phyloP scores from a whole-genome alignment of 495 filamentous ascomycete genomes.

The Aspergillus bridgeri region DNA sequence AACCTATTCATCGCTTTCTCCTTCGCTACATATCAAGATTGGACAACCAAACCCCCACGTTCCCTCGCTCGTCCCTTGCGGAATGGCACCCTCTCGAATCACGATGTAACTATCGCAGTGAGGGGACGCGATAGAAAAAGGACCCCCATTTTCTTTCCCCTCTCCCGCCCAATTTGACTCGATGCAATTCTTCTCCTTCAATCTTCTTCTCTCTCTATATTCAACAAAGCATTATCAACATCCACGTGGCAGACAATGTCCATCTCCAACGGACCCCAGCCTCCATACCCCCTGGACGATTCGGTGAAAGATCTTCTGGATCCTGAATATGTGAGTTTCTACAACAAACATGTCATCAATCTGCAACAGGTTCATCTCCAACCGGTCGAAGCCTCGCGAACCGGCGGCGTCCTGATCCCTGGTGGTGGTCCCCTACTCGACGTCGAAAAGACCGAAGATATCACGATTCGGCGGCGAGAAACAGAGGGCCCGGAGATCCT shows the following conservation, averaged over 20 bases:
- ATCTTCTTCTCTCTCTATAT: conserved; percentile 3
- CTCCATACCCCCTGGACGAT: conserved; percentile 54
- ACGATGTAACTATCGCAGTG: conserved; percentile 4
- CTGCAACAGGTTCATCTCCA: conserved; percentile 51
- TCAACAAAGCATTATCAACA: not conserved
- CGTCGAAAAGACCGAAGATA: conserved; percentile 49
- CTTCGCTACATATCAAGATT: not conserved
- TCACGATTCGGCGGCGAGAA: conserved; percentile 41
- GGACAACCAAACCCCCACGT: conserved; percentile 2
- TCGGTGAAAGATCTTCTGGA: conserved; percentile 46
- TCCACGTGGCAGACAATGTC: conserved; percentile 23
- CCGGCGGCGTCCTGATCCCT: conserved; percentile 50
- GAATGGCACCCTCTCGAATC: conserved; percentile 7
- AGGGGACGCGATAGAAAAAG: not conserved
- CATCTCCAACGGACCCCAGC: conserved; percentile 29
- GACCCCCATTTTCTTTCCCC: not conserved
- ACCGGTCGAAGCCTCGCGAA: conserved; percentile 50
- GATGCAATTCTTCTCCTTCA: not conserved
- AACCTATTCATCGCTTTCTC: not conserved
- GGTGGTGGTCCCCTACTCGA: conserved; percentile 49
- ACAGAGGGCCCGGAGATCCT: conserved; percentile 46
- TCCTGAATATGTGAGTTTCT: conserved; percentile 52
- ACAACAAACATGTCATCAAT: conserved; percentile 51
- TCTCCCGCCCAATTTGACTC: not conserved
- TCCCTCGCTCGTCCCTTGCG: conserved; percentile 3